Base-by-base conservation (phyloP, 768 basidiomycete genomes). In the Leccinum barrowsii region DNA sequence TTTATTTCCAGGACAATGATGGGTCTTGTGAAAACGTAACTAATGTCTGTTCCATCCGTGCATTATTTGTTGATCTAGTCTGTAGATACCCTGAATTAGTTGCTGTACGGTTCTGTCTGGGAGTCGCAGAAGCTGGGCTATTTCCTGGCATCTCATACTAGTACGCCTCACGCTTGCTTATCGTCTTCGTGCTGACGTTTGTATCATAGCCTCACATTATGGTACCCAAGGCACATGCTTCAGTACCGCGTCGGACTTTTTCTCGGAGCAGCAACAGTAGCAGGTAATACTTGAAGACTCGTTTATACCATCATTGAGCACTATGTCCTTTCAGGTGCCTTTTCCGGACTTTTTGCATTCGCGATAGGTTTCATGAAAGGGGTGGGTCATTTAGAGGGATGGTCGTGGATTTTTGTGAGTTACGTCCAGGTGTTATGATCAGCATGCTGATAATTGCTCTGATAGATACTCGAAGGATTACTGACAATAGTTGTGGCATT, bases 91-190 rank as follows among this genome's bases (percentile, higher is more conserved):
- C 79, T 7, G 80, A 87, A 65, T 78, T 88, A 12, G 79, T 86
- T 13, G 85, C 78, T 22, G 76, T 75, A 7, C 80, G 86, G 10
- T 70, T 84, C 7, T 81, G 79, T 58, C 80, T 89, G 1, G 89
- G 88, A 2, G 65, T 86, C 3, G 80, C 85, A 0, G 89, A 90
- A 71, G 85, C 86, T 6, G 87, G 89, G 2, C 67, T 89, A 10
- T 90, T 86, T 69, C 87, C 89, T 11, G 87, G 87, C 28, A 85
- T 89, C 10, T 80, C 82, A 0, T 91, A 87, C 74, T 90, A 87
- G 87, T 87, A 55, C 47, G 79, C 68, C 26, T 50, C 32, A 17
- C 7, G 19, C 19, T 6, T 5, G 13, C 1, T 8, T 24, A 5
- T 37, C 12, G 7, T 32, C 22, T 15, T 15, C n/a, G 8, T 28